Conservation (phyloP, 2,329 filamentous ascomycete genomes). For the Sporothrix pallida region DNA sequence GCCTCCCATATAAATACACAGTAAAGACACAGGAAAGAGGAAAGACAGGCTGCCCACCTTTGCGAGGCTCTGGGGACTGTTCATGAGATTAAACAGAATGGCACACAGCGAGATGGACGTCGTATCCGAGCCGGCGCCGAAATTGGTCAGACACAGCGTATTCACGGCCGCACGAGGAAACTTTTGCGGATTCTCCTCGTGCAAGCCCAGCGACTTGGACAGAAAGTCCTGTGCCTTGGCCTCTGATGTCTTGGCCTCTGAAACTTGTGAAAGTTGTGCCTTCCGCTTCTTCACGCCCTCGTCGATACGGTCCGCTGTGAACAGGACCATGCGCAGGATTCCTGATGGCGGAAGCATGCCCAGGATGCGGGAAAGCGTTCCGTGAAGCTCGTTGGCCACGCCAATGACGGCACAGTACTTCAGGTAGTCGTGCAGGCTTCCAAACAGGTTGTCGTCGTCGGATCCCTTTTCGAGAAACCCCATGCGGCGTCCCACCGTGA, state of each 20-base stretch:
- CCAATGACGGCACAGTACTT: neutral
- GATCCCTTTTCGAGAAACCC: neutral
- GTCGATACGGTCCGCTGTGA: neutral
- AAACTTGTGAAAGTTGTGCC: neutral
- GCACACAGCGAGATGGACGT: neutral
- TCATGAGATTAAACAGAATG: neutral
- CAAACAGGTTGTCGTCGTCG: conserved; percentile 4
- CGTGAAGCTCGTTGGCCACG: neutral
- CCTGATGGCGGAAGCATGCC: neutral
- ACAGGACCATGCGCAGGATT: neutral
- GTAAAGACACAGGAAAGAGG: neutral
- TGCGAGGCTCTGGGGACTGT: neutral
- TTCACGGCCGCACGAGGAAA: neutral
- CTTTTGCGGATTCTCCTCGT: neutral
- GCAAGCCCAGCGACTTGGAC: neutral
- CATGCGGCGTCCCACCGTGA: conserved; percentile 7
- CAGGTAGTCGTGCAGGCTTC: conserved; percentile 14
- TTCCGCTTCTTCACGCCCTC: neutral
- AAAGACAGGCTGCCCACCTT: neutral
- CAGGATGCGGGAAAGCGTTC: neutral
- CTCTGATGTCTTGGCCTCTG: neutral
- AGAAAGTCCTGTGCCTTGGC: neutral
- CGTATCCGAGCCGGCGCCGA: neutral
- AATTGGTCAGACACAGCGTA: neutral
- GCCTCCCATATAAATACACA: neutral